Conservation (phyloP, 1,139 yeast genomes). For the Taphrina wiesneri region DNA sequence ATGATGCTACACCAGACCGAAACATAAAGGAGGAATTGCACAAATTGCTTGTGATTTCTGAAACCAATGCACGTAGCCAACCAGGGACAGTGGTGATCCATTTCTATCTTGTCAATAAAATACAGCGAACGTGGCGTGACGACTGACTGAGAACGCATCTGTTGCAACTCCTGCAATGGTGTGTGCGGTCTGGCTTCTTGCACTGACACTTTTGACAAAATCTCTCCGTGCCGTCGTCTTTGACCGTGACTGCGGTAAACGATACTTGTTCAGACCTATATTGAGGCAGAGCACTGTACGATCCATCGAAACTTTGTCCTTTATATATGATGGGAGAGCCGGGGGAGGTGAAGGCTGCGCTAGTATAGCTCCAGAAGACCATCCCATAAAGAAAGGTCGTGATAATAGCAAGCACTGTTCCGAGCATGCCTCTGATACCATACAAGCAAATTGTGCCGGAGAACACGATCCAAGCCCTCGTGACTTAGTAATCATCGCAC, state of each 20-base stretch:
- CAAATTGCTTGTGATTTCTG: slow-evolving; percentile 72
- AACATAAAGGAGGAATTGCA: slow-evolving; percentile 69
- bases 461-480: slow-evolving; percentile 29
- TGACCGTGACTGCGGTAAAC: slow-evolving; percentile 32
- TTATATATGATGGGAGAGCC: slow-evolving; percentile 23
- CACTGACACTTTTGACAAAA: slow-evolving; percentile 34
- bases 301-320: not conserved
- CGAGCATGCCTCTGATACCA: slow-evolving; percentile 9
- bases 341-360: slow-evolving; percentile 33
- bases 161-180: slow-evolving; percentile 34
- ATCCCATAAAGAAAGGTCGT: slow-evolving; percentile 14
- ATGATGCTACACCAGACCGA: slow-evolving; percentile 52
- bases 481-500: not conserved
- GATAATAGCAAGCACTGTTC: not conserved
- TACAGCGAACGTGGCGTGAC: not conserved
- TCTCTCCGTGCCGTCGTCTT: slow-evolving; percentile 35
- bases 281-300: slow-evolving; percentile 14
- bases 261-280: slow-evolving; percentile 1
- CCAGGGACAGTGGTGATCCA: slow-evolving; percentile 62
- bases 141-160: slow-evolving; percentile 32
- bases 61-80: slow-evolving; percentile 86
- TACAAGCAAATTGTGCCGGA: slow-evolving; percentile 21
- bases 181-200: slow-evolving; percentile 36
- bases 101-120: slow-evolving; percentile 14
- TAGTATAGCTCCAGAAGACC: slow-evolving; percentile 32